Percentiles rank a stretch among this genome's conserved stretches.
These are phyloP conservation scores for Blastocystis sp. DNA, from an alignment of 352 stramenopile genomes.

Conservation along the genomic window DNA sequence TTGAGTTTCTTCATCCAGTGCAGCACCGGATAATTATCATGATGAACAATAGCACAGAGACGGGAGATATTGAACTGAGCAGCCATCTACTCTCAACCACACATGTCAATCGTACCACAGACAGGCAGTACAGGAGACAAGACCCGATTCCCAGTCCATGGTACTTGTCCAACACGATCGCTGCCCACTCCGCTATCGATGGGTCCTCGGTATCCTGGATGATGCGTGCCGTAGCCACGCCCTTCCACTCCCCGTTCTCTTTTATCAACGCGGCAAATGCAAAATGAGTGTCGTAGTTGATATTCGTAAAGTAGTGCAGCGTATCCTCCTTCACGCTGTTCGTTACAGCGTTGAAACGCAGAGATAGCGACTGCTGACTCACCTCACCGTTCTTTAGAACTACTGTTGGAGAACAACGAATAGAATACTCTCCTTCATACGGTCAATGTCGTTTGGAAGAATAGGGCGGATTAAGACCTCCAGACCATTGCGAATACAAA, in stretches of 20 bases:
- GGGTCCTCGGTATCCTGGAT: neutral
- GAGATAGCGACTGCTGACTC: conserved; percentile 12
- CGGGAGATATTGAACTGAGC: conserved; percentile 9
- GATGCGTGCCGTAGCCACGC: conserved; percentile 37
- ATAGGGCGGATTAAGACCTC: conserved; percentile 50
- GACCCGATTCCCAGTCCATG: conserved; percentile 48
- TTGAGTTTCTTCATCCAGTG: conserved; percentile 61
- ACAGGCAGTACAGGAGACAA: conserved; percentile 16
- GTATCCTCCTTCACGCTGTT: neutral
- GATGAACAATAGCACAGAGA: conserved; percentile 25
- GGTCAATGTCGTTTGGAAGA: conserved; percentile 39
- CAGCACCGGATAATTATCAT: conserved; percentile 43
- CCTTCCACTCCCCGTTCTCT: conserved; percentile 11
- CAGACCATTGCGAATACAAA: neutral
- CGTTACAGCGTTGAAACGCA: conserved; percentile 52
- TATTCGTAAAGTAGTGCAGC: conserved; percentile 42
- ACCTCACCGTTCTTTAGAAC: conserved; percentile 37
- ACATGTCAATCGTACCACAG: neutral
- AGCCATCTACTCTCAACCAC: neutral
- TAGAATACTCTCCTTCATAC: conserved; percentile 36
- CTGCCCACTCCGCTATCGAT: conserved; percentile 33
- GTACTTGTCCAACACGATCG: conserved; percentile 49
- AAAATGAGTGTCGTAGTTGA: conserved; percentile 56
- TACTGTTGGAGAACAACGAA: neutral
- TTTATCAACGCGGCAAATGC: conserved; percentile 36